phyloP scores from a whole-genome alignment of 805 yeast genomes.

The Candida hungchunana region DNA sequence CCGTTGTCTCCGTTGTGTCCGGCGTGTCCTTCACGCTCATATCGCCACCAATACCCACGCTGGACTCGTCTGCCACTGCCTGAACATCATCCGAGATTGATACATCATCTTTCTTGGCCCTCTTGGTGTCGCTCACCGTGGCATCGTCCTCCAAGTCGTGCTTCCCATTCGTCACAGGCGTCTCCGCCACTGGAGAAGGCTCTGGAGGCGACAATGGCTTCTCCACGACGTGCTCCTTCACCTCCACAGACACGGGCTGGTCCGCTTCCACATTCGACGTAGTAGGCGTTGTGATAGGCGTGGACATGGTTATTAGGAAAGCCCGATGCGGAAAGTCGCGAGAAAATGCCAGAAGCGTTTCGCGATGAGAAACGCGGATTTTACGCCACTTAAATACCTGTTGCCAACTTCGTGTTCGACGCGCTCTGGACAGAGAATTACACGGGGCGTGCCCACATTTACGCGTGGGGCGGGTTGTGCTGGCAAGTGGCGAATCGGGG shows the following conservation, averaged over 20 bases:
- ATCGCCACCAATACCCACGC: slow-evolving; percentile 1
- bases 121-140: slow-evolving; percentile 7
- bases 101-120: slow-evolving; percentile 8
- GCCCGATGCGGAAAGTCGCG: slow-evolving; percentile 12
- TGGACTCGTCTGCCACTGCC: slow-evolving; percentile 1
- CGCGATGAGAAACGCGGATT: slow-evolving; percentile 9
- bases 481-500: background rate
- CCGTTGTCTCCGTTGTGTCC: slow-evolving; percentile 1
- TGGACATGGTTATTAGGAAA: slow-evolving; percentile 4
- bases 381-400: slow-evolving; percentile 18
- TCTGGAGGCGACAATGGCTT: slow-evolving; percentile 15
- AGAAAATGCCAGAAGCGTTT: slow-evolving; percentile 2
- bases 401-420: slow-evolving; percentile 3
- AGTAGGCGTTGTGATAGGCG: slow-evolving; percentile 13
- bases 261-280: slow-evolving; percentile 5
- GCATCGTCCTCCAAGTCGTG: slow-evolving; percentile 11
- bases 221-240: slow-evolving; percentile 8
- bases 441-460: slow-evolving; percentile 5
- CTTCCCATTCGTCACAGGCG: slow-evolving; percentile 5
- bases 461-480: slow-evolving; percentile 4
- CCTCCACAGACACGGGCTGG: slow-evolving; percentile 1
- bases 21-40: background rate
- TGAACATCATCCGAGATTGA: background rate
- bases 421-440: background rate
- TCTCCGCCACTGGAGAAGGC: slow-evolving; percentile 7